Conservation (phyloP, 225 moss, liverwort and hornwort genomes). For the Pleurozium schreberi region DNA sequence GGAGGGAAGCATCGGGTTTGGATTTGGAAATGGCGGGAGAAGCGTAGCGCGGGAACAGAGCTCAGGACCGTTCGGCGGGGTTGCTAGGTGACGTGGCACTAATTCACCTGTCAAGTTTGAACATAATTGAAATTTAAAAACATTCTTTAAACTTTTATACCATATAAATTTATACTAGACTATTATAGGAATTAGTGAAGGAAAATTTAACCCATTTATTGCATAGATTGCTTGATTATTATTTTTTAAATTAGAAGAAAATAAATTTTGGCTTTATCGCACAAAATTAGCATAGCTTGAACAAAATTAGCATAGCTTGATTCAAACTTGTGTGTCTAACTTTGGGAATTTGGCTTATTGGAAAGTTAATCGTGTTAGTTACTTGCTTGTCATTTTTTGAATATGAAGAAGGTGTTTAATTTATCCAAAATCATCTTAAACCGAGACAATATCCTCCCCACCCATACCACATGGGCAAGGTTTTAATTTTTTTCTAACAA, state of each 20-base stretch:
- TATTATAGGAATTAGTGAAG: not conserved
- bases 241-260: not conserved
- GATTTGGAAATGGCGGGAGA: slow-evolving; percentile 5
- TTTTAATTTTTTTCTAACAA: not conserved
- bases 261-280: accelerated
- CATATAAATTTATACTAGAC: not conserved
- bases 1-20: not conserved
- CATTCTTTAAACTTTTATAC: not conserved
- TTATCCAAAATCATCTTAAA: not conserved
- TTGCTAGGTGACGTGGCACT: not conserved
- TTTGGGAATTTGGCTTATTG: accelerated
- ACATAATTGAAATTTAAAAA: not conserved
- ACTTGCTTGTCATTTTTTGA: not conserved
- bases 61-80: not conserved
- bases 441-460: not conserved
- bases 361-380: too few relatives aligned
- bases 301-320: not conserved
- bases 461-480: accelerated
- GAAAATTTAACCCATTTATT: not conserved
- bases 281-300: not conserved
- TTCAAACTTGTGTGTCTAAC: not conserved
- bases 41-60: not conserved
- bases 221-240: too few relatives aligned
- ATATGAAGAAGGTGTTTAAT: not conserved
- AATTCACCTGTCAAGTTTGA: too few relatives aligned